Percentiles rank a stretch among this genome's conserved stretches.
phyloP scores from a whole-genome alignment of 2,329 filamentous ascomycete species.

The Claviceps paspali region DNA sequence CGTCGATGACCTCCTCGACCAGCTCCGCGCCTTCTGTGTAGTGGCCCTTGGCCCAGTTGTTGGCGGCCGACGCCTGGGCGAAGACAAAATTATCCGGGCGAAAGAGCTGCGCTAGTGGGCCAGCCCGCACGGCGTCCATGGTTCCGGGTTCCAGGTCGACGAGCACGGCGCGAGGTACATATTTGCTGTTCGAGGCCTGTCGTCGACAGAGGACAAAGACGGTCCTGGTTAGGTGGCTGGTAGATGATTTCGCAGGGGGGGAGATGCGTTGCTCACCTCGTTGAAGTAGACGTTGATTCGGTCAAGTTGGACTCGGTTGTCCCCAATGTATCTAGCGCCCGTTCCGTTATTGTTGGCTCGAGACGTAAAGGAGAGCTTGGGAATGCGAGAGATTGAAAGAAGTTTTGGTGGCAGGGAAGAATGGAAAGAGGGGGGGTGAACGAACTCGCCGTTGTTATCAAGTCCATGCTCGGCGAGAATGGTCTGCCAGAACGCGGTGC shows the following conservation, averaged over 20 bases:
- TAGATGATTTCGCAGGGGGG: background rate
- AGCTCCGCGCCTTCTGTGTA: slow-evolving; percentile 99
- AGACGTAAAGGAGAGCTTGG: background rate
- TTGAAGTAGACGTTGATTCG: slow-evolving; percentile 99
- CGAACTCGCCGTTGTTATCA: slow-evolving; percentile 69
- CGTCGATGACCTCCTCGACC: slow-evolving; percentile 92
- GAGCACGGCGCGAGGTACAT: slow-evolving; percentile 95
- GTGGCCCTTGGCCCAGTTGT: slow-evolving; percentile 99
- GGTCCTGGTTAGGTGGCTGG: background rate
- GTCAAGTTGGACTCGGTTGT: slow-evolving; percentile 96
- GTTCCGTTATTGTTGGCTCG: background rate
- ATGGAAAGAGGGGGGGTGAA: background rate
- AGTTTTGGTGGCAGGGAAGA: no score
- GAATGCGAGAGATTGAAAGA: background rate
- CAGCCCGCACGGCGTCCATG: slow-evolving; percentile 97
- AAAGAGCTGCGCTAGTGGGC: slow-evolving; percentile 97
- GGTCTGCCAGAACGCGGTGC: slow-evolving; percentile 97
- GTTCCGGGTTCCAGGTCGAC: slow-evolving; percentile 98
- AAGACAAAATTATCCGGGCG: slow-evolving; percentile 99
- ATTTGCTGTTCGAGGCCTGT: slow-evolving; percentile 91
- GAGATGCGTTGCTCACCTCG: slow-evolving; percentile 27
- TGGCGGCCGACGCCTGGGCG: slow-evolving; percentile 96
- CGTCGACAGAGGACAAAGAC: background rate
- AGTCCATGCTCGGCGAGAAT: slow-evolving; percentile 89
- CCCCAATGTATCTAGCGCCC: slow-evolving; percentile 65